Conservation (phyloP, 139 green algal genomes). For the Closterium sp. region DNA sequence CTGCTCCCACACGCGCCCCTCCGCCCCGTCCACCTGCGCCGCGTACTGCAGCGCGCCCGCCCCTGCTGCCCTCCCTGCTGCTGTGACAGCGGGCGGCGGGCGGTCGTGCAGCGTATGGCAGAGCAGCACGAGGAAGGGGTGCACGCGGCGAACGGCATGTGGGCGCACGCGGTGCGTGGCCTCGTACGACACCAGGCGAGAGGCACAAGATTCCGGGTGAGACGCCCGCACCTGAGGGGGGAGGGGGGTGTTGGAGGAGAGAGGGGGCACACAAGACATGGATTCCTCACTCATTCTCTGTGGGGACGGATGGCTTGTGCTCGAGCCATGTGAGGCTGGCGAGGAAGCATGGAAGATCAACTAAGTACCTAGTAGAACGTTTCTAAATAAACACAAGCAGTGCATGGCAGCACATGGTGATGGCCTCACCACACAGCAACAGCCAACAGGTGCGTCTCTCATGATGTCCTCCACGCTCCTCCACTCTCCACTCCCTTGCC, state of each 20-base stretch:
- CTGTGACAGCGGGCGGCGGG: not conserved
- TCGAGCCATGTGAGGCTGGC: too few species aligned
- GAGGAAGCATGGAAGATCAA: too few species aligned
- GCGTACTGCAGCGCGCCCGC: not conserved
- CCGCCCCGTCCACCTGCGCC: not conserved
- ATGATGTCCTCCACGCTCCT: not conserved
- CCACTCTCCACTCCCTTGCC: not conserved
- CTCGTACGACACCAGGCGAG: not conserved
- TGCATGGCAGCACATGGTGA: not conserved
- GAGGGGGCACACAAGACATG: not conserved
- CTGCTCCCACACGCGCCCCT: not conserved
- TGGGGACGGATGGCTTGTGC: too few species aligned
- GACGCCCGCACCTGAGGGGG: not conserved
- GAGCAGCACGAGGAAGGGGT: not conserved
- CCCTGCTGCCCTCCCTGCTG: not conserved
- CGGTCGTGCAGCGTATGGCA: not conserved
- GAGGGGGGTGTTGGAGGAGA: not conserved
- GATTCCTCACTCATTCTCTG: too few species aligned
- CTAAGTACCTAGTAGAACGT: too few species aligned
- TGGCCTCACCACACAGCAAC: not conserved
- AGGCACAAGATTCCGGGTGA: not conserved
- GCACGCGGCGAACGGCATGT: not conserved
- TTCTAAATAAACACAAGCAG: not conserved
- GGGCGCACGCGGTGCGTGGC: not conserved
- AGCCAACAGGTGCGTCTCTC: not conserved